A percentile compares a stretch with the other conserved stretches of the same genome.
Evolutionary conservation across 2,329 filamentous ascomycete genomes (phyloP).

Genomic region (Colletotrichum acutatum): DNA sequence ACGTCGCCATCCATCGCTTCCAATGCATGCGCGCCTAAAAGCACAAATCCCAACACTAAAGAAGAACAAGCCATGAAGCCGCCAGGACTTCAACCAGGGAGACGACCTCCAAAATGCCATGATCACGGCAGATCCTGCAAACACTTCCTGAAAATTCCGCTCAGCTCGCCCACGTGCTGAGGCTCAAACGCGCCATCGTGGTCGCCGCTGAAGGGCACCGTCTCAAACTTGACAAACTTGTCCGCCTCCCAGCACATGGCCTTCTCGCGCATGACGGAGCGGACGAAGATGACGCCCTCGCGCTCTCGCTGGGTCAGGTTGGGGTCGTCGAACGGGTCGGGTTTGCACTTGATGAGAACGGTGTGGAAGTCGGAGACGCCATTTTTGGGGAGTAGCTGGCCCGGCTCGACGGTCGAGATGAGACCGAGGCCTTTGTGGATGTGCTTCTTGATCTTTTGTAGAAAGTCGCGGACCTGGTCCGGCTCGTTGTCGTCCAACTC

Average conservation of each 20-base stretch:
- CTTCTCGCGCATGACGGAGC: slow-evolving; percentile 37
- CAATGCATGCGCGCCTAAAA: neutral
- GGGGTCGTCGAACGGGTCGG: neutral
- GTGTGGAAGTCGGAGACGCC: slow-evolving; percentile 37
- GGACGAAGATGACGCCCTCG: slow-evolving; percentile 27
- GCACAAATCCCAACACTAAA: neutral
- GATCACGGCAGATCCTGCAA: slow-evolving; percentile 33
- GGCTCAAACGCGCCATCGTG: slow-evolving; percentile 40
- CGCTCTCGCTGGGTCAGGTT: neutral
- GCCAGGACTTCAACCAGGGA: neutral
- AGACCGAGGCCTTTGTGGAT: slow-evolving; percentile 38
- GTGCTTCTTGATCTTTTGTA: slow-evolving; percentile 39
- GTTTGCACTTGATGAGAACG: slow-evolving; percentile 38
- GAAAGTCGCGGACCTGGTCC: slow-evolving; percentile 23
- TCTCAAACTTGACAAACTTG: slow-evolving; percentile 37
- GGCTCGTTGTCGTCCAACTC: slow-evolving; percentile 17
- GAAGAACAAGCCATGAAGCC: neutral
- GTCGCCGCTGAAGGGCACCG: slow-evolving; percentile 38
- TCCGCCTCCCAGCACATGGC: slow-evolving; percentile 38
- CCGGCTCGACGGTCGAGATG: slow-evolving; percentile 34
- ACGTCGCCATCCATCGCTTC: neutral
- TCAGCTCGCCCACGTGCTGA: slow-evolving; percentile 37
- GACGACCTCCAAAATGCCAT: neutral
- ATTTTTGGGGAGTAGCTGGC: slow-evolving; percentile 2
- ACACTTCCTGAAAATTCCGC: slow-evolving; percentile 36